Conservation (phyloP, 2,329 filamentous ascomycete species). For the Alternaria gaisen region DNA sequence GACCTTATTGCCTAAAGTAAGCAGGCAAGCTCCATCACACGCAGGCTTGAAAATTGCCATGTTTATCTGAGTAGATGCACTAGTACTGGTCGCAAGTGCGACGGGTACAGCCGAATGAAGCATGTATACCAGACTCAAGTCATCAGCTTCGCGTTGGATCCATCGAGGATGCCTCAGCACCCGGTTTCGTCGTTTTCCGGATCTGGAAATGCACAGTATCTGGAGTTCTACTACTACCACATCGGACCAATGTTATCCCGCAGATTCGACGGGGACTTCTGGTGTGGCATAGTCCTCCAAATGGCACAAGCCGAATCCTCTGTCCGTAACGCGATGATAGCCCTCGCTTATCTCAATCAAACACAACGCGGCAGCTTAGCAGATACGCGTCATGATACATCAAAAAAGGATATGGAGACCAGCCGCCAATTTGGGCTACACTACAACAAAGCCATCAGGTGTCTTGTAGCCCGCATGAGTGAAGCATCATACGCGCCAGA, state of each 20-base stretch:
- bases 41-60: neutral
- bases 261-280: slow-evolving; percentile 14
- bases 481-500: slow-evolving; percentile 40
- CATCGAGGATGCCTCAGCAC: neutral
- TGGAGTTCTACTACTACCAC: slow-evolving; percentile 55
- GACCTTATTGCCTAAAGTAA: neutral
- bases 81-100: neutral
- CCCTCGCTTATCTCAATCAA: slow-evolving; percentile 43
- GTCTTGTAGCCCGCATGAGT: slow-evolving; percentile 40
- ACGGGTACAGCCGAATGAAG: neutral
- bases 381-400: slow-evolving; percentile 1
- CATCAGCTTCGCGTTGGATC: too few relatives aligned
- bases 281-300: slow-evolving; percentile 45
- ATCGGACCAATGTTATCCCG: slow-evolving; percentile 49
- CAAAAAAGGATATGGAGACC: neutral
- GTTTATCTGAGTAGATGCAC: neutral
- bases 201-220: slow-evolving; percentile 20
- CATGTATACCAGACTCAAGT: neutral
- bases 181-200: slow-evolving; percentile 1
- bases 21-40: neutral
- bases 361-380: slow-evolving; percentile 15
- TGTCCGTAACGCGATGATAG: slow-evolving; percentile 53
- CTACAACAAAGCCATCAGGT: neutral
- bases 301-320: slow-evolving; percentile 52
- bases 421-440: slow-evolving; percentile 38